Evolutionary conservation across 2,329 filamentous ascomycete genomes (phyloP).

Genomic region (Curvularia verruculosa): DNA sequence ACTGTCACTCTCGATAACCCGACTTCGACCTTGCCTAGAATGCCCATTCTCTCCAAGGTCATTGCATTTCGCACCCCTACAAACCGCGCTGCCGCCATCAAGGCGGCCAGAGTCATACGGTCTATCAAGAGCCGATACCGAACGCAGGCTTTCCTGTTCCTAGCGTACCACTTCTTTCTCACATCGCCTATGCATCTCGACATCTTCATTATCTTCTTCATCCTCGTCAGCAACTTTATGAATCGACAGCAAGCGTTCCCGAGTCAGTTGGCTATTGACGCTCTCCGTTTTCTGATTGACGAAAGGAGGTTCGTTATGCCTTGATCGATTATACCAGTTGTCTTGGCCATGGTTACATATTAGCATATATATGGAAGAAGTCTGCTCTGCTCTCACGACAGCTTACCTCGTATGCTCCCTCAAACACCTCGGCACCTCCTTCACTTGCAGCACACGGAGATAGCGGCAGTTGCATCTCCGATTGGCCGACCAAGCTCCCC

Average conservation of each 20-base stretch:
- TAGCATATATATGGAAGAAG: neutral
- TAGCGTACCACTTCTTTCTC: constrained; percentile 45
- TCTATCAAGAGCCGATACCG: constrained; percentile 40
- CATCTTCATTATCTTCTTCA: constrained; percentile 43
- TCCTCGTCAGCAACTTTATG: constrained; percentile 47
- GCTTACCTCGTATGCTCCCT: neutral
- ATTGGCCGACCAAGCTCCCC: constrained; percentile 38
- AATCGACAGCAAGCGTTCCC: constrained; percentile 41
- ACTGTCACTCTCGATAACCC: neutral
- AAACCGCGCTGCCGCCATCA: constrained; percentile 28
- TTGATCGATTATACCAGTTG: constrained; percentile 10
- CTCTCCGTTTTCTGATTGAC: constrained; percentile 35
- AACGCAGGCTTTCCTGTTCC: constrained; percentile 40
- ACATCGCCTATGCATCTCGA: constrained; percentile 39
- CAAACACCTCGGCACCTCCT: constrained; percentile 2
- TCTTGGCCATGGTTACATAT: neutral
- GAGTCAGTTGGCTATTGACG: constrained; percentile 34
- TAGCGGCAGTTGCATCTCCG: constrained; percentile 32
- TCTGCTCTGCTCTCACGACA: neutral
- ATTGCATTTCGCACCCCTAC: constrained; percentile 20
- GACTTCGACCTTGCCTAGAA: constrained; percentile 9
- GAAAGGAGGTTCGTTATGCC: constrained; percentile 35
- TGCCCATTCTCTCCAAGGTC: constrained; percentile 24
- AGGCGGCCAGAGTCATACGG: constrained; percentile 34
- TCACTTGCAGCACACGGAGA: constrained; percentile 17